Evolutionary conservation across 768 basidiomycete species (phyloP).

Genomic region (Trametopsis cervina): DNA sequence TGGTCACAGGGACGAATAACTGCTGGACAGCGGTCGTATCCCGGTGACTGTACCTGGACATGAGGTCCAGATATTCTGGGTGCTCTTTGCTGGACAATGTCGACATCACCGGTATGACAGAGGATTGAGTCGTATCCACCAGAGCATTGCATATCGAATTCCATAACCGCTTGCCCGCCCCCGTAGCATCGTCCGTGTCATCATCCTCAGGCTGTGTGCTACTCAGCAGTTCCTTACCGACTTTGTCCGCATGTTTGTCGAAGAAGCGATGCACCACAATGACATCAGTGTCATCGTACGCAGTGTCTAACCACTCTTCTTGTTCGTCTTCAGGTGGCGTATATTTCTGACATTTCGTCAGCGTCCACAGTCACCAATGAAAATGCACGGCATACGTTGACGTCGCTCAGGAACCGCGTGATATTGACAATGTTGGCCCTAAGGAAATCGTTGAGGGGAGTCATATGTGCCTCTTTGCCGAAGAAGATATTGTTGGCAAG

Average conservation of each 20-base stretch:
- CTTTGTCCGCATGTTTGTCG: slow-evolving; percentile 78
- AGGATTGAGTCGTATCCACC: slow-evolving; percentile 67
- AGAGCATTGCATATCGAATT: slow-evolving; percentile 71
- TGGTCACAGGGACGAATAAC: slow-evolving; percentile 41
- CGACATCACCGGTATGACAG: slow-evolving; percentile 62
- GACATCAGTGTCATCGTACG: slow-evolving; percentile 77
- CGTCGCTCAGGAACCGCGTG: slow-evolving; percentile 69
- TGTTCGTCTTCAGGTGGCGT: slow-evolving; percentile 47
- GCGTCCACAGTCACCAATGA: too few species aligned
- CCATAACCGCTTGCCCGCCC: slow-evolving; percentile 77
- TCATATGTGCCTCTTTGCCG: slow-evolving; percentile 86
- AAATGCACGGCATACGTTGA: slow-evolving; percentile 47
- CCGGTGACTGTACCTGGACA: slow-evolving; percentile 55
- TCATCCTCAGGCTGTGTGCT: slow-evolving; percentile 40
- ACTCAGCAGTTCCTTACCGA: slow-evolving; percentile 81
- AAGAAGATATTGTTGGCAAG: slow-evolving; percentile 93
- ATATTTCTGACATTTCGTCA: too few species aligned
- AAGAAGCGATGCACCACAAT: slow-evolving; percentile 82
- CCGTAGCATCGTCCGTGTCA: slow-evolving; percentile 44
- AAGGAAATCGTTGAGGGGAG: slow-evolving; percentile 69
- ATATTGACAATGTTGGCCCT: slow-evolving; percentile 63
- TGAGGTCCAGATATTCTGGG: slow-evolving; percentile 58
- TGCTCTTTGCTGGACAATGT: slow-evolving; percentile 41
- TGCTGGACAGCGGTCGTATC: slow-evolving; percentile 55
- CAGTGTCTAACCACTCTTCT: slow-evolving; percentile 70